phyloP scores from a whole-genome alignment of 2,329 filamentous ascomycete genomes.

The Scleromitrula shiraiana region DNA sequence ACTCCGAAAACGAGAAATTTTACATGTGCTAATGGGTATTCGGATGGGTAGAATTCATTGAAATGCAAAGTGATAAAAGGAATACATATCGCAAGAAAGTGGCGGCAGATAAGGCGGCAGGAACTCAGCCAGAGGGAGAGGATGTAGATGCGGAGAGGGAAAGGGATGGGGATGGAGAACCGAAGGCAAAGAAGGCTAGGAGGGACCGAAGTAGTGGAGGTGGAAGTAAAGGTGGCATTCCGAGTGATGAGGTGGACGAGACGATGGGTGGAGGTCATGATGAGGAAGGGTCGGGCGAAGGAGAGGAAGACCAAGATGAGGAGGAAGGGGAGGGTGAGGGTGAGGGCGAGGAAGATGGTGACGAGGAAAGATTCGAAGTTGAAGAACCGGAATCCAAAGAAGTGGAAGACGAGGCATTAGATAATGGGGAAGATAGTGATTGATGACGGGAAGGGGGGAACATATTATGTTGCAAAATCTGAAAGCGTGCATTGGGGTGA shows the following conservation, averaged over 20 bases:
- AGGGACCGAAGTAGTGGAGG: conserved; percentile 37
- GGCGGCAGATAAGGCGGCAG: conserved; percentile 50
- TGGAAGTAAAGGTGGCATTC: conserved; percentile 20
- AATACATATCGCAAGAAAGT: conserved; percentile 65
- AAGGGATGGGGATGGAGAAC: conserved; percentile 16
- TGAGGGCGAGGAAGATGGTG: conserved; percentile 44
- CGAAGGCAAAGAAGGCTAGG: conserved; percentile 8
- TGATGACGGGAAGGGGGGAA: conserved; percentile 10
- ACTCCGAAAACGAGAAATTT: background rate
- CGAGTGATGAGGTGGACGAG: conserved; percentile 30
- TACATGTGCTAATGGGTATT: conserved; percentile 10
- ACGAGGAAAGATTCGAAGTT: conserved; percentile 45
- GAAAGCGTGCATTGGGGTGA: background rate
- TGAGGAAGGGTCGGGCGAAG: conserved; percentile 33
- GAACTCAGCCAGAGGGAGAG: conserved; percentile 28
- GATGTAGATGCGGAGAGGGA: conserved; percentile 33
- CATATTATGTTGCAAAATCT: background rate
- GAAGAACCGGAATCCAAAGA: conserved; percentile 46
- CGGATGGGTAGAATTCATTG: conserved; percentile 50
- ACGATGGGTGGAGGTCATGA: conserved; percentile 43
- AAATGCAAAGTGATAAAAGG: conserved; percentile 65
- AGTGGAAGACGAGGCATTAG: conserved; percentile 48
- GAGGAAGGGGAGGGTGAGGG: conserved; percentile 42
- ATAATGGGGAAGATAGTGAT: conserved; percentile 45
- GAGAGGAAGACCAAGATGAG: conserved; percentile 35